Percentiles rank a stretch among this genome's conserved stretches.
Evolutionary conservation across 768 basidiomycete species (phyloP).

Genomic region (Russula emetica): DNA sequence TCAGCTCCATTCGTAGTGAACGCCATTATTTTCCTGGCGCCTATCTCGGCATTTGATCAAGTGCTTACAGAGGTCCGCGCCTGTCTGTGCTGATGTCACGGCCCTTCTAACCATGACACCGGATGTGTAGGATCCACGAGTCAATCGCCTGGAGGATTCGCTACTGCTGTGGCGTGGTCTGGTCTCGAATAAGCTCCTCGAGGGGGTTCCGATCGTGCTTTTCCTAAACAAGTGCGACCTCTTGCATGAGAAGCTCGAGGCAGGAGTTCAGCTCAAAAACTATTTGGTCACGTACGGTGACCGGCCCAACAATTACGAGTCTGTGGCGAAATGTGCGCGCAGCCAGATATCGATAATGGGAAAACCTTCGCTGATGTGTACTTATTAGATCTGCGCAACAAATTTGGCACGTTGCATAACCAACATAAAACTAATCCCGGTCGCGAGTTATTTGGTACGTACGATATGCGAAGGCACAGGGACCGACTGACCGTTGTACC

Average conservation of each 20-base stretch:
- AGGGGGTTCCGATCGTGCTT: constrained; percentile 70
- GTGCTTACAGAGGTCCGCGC: constrained; percentile 63
- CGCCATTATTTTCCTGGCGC: constrained; percentile 84
- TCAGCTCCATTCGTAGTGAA: constrained; percentile 50
- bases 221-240: constrained; percentile 83
- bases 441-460: constrained; percentile 68
- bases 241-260: constrained; percentile 69
- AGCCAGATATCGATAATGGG: background rate
- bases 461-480: background rate
- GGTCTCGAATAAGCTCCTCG: constrained; percentile 67
- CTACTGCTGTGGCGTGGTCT: constrained; percentile 69
- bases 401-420: constrained; percentile 68
- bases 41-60: constrained; percentile 86
- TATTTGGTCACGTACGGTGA: constrained; percentile 70
- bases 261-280: constrained; percentile 66
- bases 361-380: background rate
- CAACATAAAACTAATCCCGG: constrained; percentile 62
- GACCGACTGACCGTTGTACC: constrained; percentile 10
- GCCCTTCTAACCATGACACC: constrained; percentile 21
- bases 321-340: constrained; percentile 64
- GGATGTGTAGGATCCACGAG: constrained; percentile 52
- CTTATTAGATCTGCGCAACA: constrained; percentile 61
- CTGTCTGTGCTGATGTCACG: background rate
- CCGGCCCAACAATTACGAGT: constrained; percentile 73
- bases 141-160: constrained; percentile 79